Conservation (phyloP, 768 basidiomycete species). For the Nevesoporus exiguus region DNA sequence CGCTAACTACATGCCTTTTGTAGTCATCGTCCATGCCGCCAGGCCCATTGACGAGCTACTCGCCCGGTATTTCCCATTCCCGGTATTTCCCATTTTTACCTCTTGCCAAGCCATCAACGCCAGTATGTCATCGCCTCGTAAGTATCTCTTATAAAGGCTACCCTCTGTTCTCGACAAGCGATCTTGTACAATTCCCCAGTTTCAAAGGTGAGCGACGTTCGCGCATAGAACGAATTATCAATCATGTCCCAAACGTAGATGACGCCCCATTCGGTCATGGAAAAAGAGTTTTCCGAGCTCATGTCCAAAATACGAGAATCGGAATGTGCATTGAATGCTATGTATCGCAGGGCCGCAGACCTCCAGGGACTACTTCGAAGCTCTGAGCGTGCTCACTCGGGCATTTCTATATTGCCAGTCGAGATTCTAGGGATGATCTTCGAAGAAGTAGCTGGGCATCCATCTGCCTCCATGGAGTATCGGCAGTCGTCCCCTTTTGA, state of each 20-base stretch:
- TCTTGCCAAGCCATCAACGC: background rate
- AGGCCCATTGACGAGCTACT: background rate
- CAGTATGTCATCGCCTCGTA: conserved; percentile 7
- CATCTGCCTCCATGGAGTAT: conserved; percentile 1
- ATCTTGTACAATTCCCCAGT: background rate
- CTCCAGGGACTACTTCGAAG: conserved; percentile 9
- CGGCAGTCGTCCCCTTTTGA: background rate
- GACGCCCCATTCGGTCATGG: conserved; percentile 1
- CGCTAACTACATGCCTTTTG: background rate
- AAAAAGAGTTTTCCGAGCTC: conserved; percentile 16
- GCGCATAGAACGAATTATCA: background rate
- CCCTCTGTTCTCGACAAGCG: background rate
- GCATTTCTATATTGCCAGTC: conserved; percentile 23
- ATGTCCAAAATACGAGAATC: conserved; percentile 21
- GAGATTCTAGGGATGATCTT: conserved; percentile 29
- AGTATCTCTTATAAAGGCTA: conserved; percentile 13
- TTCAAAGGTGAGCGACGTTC: conserved; percentile 10
- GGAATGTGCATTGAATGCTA: conserved; percentile 14
- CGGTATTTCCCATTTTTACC: conserved; percentile 10
- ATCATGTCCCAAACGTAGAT: conserved; percentile 3
- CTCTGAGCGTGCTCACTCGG: background rate
- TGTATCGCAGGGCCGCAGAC: conserved; percentile 19
- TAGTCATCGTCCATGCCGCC: background rate
- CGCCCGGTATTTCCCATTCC: background rate
- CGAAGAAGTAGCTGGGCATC: conserved; percentile 11